Conservation (phyloP, 495 filamentous ascomycete genomes). For the Aspergillus diversus region DNA sequence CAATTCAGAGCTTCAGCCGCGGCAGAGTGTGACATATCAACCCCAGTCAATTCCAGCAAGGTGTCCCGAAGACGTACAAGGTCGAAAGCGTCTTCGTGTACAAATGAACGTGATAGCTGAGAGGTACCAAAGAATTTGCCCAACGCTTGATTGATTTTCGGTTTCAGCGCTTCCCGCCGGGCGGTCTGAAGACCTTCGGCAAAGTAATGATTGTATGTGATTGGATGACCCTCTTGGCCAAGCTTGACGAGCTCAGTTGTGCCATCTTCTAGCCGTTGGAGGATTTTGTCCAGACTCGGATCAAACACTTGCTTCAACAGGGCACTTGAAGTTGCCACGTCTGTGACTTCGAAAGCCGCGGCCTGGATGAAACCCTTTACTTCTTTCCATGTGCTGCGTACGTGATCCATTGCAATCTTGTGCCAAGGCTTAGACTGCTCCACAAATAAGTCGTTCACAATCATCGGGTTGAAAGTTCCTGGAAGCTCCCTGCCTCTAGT, state of each 20-base stretch:
- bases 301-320: slow-evolving; percentile 45
- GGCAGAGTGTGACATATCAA: slow-evolving; percentile 32
- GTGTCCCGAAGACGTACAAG: slow-evolving; percentile 22
- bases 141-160: slow-evolving; percentile 24
- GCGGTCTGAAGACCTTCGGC: slow-evolving; percentile 51
- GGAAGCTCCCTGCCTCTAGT: slow-evolving; percentile 53
- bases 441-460: slow-evolving; percentile 53
- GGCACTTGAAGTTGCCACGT: slow-evolving; percentile 39
- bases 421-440: slow-evolving; percentile 54
- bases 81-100: slow-evolving; percentile 13
- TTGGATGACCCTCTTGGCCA: slow-evolving; percentile 35
- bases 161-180: slow-evolving; percentile 30
- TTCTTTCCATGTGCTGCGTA: slow-evolving; percentile 37
- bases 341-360: slow-evolving; percentile 35
- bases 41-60: slow-evolving; percentile 19
- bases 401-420: slow-evolving; percentile 39
- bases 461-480: slow-evolving; percentile 54
- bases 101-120: slow-evolving; percentile 14
- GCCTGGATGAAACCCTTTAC: slow-evolving; percentile 40
- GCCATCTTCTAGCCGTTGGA: slow-evolving; percentile 29
- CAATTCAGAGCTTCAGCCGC: slow-evolving; percentile 32
- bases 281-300: slow-evolving; percentile 35
- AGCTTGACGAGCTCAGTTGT: slow-evolving; percentile 26
- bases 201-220: slow-evolving; percentile 63
- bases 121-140: slow-evolving; percentile 24